Conservation (phyloP, 2,329 filamentous ascomycete species). For the Davidsoniella eucalypti region DNA sequence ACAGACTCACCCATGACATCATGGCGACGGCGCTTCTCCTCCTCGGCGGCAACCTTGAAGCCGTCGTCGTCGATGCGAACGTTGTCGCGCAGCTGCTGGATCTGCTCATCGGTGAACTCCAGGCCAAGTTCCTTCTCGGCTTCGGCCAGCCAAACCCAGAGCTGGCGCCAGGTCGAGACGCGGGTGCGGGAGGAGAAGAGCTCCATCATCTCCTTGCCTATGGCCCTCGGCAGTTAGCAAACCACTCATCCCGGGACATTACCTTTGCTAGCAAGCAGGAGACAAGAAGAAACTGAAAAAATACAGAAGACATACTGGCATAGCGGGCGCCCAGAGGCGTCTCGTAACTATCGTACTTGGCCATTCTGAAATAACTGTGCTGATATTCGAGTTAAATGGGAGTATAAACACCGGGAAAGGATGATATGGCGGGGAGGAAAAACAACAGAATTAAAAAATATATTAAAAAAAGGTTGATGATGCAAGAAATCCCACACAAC, state of each 20-base stretch:
- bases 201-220: conserved; percentile 47
- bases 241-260: background rate
- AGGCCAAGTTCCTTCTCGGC: conserved; percentile 67
- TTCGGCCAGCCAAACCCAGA: conserved; percentile 77
- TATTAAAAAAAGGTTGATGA: background rate
- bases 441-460: background rate
- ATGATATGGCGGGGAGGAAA: background rate
- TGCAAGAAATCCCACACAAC: background rate
- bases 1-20: conserved; percentile 14
- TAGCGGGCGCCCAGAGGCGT: conserved; percentile 58
- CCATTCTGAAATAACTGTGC: conserved; percentile 6
- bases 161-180: conserved; percentile 62
- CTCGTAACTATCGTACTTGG: conserved; percentile 29
- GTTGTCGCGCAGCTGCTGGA: conserved; percentile 61
- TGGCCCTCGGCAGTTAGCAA: background rate
- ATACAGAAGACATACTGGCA: conserved; percentile 29
- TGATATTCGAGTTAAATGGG: background rate
- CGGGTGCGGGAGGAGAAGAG: conserved; percentile 66
- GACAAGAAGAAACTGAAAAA: conserved; percentile 7
- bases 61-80: conserved; percentile 61
- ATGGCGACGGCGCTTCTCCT: conserved; percentile 58
- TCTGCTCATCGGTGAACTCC: conserved; percentile 53
- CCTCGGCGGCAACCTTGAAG: conserved; percentile 56
- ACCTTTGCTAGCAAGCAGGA: background rate
- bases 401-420: background rate